Percentiles rank a stretch among this genome's conserved stretches.
Conservation (phyloP, 2,329 filamentous ascomycete genomes). For the Elsinoe perseae region DNA sequence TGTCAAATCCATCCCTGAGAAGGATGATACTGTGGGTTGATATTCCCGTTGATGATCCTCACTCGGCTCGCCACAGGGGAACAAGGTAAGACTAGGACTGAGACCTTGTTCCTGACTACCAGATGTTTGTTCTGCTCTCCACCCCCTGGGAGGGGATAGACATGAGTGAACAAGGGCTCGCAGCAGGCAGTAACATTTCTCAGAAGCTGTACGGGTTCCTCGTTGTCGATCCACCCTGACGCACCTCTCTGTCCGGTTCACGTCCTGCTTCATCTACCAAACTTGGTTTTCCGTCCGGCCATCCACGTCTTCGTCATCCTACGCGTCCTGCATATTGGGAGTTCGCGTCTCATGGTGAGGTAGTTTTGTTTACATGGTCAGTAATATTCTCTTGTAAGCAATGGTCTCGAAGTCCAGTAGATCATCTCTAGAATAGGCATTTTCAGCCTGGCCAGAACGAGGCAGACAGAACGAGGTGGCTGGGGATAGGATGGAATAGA, state of each 20-base stretch:
- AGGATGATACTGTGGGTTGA: slow-evolving; percentile 9
- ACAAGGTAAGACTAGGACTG: slow-evolving; percentile 5
- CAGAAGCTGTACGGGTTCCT: too few species aligned
- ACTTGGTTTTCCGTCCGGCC: slow-evolving; percentile 4
- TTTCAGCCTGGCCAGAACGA: slow-evolving; percentile 1
- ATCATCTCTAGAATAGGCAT: not conserved
- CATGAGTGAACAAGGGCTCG: not conserved
- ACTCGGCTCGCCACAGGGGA: slow-evolving; percentile 2
- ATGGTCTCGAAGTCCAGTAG: not conserved
- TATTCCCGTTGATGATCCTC: slow-evolving; percentile 7
- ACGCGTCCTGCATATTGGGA: not conserved
- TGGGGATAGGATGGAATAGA: slow-evolving; percentile 1
- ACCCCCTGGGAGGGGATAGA: not conserved
- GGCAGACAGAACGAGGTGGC: slow-evolving; percentile 8
- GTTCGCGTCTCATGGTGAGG: slow-evolving; percentile 5
- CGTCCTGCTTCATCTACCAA: slow-evolving; percentile 12
- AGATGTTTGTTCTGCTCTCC: not conserved
- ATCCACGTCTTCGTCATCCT: not conserved
- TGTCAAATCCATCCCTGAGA: not conserved
- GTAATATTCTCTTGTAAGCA: too few species aligned
- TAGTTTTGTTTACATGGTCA: not conserved
- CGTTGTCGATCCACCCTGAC: slow-evolving; percentile 7
- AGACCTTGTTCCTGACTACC: slow-evolving; percentile 11
- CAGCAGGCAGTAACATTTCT: not conserved
- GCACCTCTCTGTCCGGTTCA: slow-evolving; percentile 3